Conservation (phyloP, 1,139 yeast species). For the Candida mesenterica region DNA sequence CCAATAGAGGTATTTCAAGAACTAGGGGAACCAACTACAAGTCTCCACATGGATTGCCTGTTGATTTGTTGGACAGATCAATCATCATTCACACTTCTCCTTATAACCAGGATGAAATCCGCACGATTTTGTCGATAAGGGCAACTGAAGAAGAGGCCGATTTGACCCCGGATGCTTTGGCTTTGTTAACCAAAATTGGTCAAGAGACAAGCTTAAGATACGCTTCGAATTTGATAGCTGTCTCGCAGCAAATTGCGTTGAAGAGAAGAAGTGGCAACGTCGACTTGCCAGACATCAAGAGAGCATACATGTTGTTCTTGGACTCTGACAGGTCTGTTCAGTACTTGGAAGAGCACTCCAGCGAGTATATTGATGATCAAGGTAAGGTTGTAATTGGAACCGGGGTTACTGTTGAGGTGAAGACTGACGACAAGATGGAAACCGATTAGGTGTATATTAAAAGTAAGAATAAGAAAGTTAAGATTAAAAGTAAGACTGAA, state of each 20-base stretch:
- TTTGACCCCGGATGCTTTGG: conserved; percentile 77
- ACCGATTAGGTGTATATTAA: conserved; percentile 26
- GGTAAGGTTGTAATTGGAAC: conserved; percentile 61
- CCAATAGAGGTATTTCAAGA: conserved; percentile 89
- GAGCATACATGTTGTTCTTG: conserved; percentile 82
- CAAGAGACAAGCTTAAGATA: conserved; percentile 90
- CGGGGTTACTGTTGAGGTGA: conserved; percentile 2
- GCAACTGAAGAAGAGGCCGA: conserved; percentile 98
- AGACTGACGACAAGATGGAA: conserved; percentile 48
- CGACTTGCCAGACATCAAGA: conserved; percentile 81
- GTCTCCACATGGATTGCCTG: conserved; percentile 95
- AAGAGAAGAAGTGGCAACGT: conserved; percentile 74
- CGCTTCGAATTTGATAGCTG: conserved; percentile 87
- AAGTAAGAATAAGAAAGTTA: conserved; percentile 1
- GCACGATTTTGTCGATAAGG: conserved; percentile 81
- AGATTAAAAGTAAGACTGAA: no score
- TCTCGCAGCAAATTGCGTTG: conserved; percentile 78
- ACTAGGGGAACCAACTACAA: conserved; percentile 93
- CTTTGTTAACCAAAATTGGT: conserved; percentile 88
- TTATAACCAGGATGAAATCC: conserved; percentile 79
- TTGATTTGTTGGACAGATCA: conserved; percentile 90
- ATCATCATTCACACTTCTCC: conserved; percentile 84
- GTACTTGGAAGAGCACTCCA: conserved; percentile 65
- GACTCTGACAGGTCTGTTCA: conserved; percentile 88
- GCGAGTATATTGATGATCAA: conserved; percentile 69